Percentiles rank a stretch among this genome's conserved stretches.
Conservation (phyloP, 2,329 filamentous ascomycete genomes). For the Mycosphaerella sp. region DNA sequence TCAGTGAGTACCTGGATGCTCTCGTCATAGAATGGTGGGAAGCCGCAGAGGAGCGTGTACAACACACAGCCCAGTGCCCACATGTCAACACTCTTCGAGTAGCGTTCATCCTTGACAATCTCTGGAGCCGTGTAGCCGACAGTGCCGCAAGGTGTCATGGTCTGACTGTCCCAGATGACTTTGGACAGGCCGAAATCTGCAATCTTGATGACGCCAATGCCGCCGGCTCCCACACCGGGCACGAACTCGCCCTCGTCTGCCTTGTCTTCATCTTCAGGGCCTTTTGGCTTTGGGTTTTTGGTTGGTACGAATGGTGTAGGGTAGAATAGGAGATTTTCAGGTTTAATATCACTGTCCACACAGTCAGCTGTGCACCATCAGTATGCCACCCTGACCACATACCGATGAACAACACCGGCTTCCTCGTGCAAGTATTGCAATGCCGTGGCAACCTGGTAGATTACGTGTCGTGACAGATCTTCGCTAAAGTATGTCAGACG, state of each 20-base stretch:
- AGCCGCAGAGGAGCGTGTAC: constrained; percentile 93
- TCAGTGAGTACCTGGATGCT: constrained; percentile 95
- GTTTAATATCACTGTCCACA: constrained; percentile 82
- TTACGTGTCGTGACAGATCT: constrained; percentile 88
- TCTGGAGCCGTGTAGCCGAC: constrained; percentile 97
- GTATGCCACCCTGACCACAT: constrained; percentile 35
- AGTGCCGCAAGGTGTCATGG: constrained; percentile 98
- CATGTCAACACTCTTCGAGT: constrained; percentile 99
- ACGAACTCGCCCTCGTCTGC: constrained; percentile 93
- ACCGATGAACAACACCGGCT: constrained; percentile 95
- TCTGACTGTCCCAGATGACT: constrained; percentile 96
- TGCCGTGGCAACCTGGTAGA: constrained; percentile 88
- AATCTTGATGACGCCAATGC: constrained; percentile 93
- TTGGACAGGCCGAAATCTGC: constrained; percentile 97
- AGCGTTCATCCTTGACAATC: constrained; percentile 97
- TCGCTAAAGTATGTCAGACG: constrained; percentile 98
- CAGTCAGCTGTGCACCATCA: constrained; percentile 31
- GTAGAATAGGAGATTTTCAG: constrained; percentile 92
- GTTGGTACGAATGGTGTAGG: constrained; percentile 76
- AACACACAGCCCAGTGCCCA: constrained; percentile 96
- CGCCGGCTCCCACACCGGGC: constrained; percentile 71
- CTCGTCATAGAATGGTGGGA: constrained; percentile 98
- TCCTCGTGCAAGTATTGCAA: constrained; percentile 92
- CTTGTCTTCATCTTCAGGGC: constrained; percentile 93
- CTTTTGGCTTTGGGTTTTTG: constrained; percentile 70